phyloP scores from a whole-genome alignment of 2,329 filamentous ascomycete genomes.

The Alternaria sp. region DNA sequence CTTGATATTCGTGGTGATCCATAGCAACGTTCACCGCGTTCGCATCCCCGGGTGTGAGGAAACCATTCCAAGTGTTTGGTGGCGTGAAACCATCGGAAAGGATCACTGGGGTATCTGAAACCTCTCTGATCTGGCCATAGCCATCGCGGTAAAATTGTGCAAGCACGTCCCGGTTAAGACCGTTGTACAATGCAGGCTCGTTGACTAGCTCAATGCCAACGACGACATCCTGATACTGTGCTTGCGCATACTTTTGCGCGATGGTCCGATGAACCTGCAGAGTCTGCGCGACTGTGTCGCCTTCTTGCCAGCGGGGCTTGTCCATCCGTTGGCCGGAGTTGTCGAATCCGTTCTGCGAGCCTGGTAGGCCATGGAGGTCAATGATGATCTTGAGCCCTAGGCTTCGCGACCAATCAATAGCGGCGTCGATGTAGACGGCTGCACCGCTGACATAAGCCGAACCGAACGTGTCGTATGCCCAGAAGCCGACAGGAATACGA shows the following conservation, averaged over 20 bases:
- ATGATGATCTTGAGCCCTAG: slow-evolving; percentile 65
- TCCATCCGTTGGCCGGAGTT: slow-evolving; percentile 64
- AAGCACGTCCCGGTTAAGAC: slow-evolving; percentile 56
- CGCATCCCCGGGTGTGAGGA: slow-evolving; percentile 61
- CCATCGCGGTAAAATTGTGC: slow-evolving; percentile 65
- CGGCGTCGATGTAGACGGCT: slow-evolving; percentile 62
- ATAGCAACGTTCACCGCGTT: slow-evolving; percentile 65
- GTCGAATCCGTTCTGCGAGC: slow-evolving; percentile 69
- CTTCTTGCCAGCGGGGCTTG: slow-evolving; percentile 57
- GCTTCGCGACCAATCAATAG: slow-evolving; percentile 64
- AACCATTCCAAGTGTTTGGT: slow-evolving; percentile 67
- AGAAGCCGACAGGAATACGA: slow-evolving; percentile 67
- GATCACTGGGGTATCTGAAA: slow-evolving; percentile 61
- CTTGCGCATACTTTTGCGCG: slow-evolving; percentile 64
- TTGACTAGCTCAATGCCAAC: slow-evolving; percentile 66
- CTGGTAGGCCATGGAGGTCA: slow-evolving; percentile 66
- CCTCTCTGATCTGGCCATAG: slow-evolving; percentile 57
- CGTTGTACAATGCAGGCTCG: slow-evolving; percentile 59
- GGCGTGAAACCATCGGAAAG: slow-evolving; percentile 66
- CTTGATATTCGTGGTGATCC: slow-evolving; percentile 75
- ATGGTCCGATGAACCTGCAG: slow-evolving; percentile 66
- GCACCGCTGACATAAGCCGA: slow-evolving; percentile 62
- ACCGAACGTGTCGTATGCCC: slow-evolving; percentile 63
- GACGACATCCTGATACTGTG: slow-evolving; percentile 65
- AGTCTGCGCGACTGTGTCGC: slow-evolving; percentile 60